Base-by-base conservation (phyloP, 2,329 filamentous ascomycete genomes). In the Chrysosporium keratinophilum region DNA sequence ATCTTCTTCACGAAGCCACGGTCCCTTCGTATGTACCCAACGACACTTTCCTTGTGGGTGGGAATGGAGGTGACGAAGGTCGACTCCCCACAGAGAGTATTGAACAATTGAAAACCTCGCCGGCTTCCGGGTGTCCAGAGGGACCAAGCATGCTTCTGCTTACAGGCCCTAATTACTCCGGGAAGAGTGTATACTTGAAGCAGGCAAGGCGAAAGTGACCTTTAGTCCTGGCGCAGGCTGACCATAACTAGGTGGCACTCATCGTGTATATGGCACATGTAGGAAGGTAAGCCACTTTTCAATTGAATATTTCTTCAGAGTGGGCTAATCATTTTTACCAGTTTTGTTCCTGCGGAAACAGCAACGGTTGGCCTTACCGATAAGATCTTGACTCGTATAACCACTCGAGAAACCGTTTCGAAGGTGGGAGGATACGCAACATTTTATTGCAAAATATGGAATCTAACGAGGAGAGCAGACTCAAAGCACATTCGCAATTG, bases 161-260 rank as follows among this genome's bases (percentile, higher is more conserved):
- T 62, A 97, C 93, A 0, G 93, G 93, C 0, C 90, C 93, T 3
- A 98, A 98, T 62, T 94, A 93, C 66, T 97, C 93, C 0, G 93
- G 93, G 0, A 98, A 98, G 69, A 97, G 89, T 61, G 81, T 97
- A 0, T 97, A 95, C 68, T 77, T 97, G 65, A 98, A 95, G 68
- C 91, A 98, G 67, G 69, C 66, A 55, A 58, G 57, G n/a, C 14
- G 23, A 48, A 39, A 23, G 5, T 11, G 1, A 28, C 14, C 7
- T 1, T 11, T 14, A 33, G 10, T 23, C 17, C 2, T 14, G 9
- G 47, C 3, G 11, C 40, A 44, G 23, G 45, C 52, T 61, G 17
- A 63, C 17, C 3, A n/a, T n/a, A 10, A 20, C 14, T 20, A 71
- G 70, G 81, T 88, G 33, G 93, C 90, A 3, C 73, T 96, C 48